A percentile compares a stretch with the other conserved stretches of the same genome.
These are phyloP conservation scores for Eucalyptus sideroxylon DNA, from an alignment of 345 rosid genomes.

Conservation along the genomic window DNA sequence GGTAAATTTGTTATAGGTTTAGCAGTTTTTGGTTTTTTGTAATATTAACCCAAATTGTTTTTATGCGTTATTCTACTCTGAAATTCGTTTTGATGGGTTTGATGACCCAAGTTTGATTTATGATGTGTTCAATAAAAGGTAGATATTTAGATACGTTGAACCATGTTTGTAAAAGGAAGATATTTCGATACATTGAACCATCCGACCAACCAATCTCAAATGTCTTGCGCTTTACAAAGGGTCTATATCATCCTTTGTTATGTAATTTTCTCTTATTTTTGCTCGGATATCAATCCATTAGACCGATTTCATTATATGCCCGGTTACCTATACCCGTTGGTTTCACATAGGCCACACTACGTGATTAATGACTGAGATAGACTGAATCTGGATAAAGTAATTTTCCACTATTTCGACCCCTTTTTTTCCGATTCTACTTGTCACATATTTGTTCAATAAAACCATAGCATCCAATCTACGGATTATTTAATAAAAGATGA, in stretches of 20 bases:
- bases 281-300: not conserved
- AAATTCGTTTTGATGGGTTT: not conserved
- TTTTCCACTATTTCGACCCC: not conserved
- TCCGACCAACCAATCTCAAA: fast-evolving
- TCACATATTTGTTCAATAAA: not conserved
- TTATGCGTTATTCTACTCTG: not conserved
- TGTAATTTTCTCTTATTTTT: not conserved
- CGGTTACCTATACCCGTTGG: not conserved
- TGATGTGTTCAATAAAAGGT: not conserved
- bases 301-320: fast-evolving
- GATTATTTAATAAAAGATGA: no score
- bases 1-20: no score
- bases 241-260: not conserved
- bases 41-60: not conserved
- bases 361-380: not conserved
- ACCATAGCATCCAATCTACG: not conserved
- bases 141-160: no score
- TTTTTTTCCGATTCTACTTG: not conserved
- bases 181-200: not conserved
- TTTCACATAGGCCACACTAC: not conserved
- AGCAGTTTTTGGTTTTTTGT: fast-evolving
- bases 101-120: not conserved
- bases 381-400: no score
- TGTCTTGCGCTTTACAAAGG: not conserved
- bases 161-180: not conserved